phyloP scores from a whole-genome alignment of 108 stramenopile species.

The Seminavis robusta region DNA sequence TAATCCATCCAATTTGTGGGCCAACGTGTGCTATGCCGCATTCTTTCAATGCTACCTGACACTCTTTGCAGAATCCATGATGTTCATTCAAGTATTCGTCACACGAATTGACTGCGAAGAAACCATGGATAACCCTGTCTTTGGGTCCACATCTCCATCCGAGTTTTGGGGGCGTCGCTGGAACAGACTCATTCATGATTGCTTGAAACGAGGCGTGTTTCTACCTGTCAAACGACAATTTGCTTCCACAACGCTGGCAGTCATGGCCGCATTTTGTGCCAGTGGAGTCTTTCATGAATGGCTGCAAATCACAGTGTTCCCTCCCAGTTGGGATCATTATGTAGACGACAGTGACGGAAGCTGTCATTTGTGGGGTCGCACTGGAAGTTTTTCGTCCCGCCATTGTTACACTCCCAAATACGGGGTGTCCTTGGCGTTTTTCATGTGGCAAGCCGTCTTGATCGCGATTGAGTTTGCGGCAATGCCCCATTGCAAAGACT shows the following conservation, averaged over 20 bases:
- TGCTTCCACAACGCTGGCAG: slow-evolving; percentile 21
- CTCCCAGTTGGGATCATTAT: background rate
- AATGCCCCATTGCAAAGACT: background rate
- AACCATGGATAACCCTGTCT: slow-evolving; percentile 54
- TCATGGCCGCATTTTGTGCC: slow-evolving; percentile 53
- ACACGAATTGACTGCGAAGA: too few relatives aligned
- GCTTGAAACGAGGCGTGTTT: slow-evolving; percentile 67
- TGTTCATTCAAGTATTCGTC: too few relatives aligned
- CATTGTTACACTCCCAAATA: slow-evolving; percentile 24
- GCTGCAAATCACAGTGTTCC: slow-evolving; percentile 19
- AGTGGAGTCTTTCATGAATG: slow-evolving; percentile 77
- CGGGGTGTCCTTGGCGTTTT: slow-evolving; percentile 53
- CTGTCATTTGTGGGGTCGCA: background rate
- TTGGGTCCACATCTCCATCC: slow-evolving; percentile 41
- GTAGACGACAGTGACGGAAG: background rate
- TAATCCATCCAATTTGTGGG: too few relatives aligned
- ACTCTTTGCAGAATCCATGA: slow-evolving; percentile 46
- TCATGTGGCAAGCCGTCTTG: slow-evolving; percentile 61
- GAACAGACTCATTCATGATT: slow-evolving; percentile 62
- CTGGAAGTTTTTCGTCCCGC: background rate
- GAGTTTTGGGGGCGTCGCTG: slow-evolving; percentile 80
- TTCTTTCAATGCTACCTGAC: slow-evolving; percentile 62
- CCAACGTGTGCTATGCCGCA: too few relatives aligned
- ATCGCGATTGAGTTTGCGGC: slow-evolving; percentile 35
- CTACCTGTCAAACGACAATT: slow-evolving; percentile 42